Evolutionary conservation across 768 basidiomycete genomes (phyloP).

Genomic region (Cystofilobasidium bisporidii): DNA sequence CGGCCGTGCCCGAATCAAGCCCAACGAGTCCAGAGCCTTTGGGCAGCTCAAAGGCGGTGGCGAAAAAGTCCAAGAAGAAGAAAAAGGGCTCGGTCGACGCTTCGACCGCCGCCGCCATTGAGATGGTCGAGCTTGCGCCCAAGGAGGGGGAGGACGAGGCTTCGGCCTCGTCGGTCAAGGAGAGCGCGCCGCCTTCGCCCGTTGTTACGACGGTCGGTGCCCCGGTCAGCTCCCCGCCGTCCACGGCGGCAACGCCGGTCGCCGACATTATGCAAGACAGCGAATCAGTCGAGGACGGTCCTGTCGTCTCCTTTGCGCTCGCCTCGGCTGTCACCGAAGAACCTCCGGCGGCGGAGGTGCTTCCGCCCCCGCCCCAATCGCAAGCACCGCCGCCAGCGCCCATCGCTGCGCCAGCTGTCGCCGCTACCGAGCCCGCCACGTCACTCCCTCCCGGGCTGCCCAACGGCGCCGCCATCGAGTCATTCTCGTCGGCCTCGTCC

Average conservation of each 20-base stretch:
- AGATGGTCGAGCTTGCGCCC: background rate
- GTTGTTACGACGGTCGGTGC: too few relatives aligned
- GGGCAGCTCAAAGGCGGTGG: background rate
- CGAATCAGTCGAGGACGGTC: too few relatives aligned
- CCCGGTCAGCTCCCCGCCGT: too few relatives aligned
- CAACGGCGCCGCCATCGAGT: background rate
- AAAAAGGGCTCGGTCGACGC: constrained; percentile 7
- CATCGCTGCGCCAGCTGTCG: too few relatives aligned
- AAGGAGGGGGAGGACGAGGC: background rate
- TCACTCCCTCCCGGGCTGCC: background rate
- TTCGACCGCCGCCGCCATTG: background rate
- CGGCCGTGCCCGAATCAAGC: background rate
- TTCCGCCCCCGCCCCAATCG: background rate
- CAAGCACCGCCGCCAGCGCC: background rate
- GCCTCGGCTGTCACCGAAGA: too few relatives aligned
- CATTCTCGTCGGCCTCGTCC: background rate
- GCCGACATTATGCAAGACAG: too few relatives aligned
- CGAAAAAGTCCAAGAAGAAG: constrained; percentile 5
- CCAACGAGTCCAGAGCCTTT: background rate
- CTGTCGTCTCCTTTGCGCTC: too few relatives aligned
- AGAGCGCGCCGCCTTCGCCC: too few relatives aligned
- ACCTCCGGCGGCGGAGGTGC: too few relatives aligned
- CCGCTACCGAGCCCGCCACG: background rate
- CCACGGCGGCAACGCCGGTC: too few relatives aligned
- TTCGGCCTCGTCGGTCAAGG: too few relatives aligned